Evolutionary conservation across 2,329 filamentous ascomycete species (phyloP), one percentile per base, ranked within the genome.

Genomic region (Endothia cerciana): DNA sequence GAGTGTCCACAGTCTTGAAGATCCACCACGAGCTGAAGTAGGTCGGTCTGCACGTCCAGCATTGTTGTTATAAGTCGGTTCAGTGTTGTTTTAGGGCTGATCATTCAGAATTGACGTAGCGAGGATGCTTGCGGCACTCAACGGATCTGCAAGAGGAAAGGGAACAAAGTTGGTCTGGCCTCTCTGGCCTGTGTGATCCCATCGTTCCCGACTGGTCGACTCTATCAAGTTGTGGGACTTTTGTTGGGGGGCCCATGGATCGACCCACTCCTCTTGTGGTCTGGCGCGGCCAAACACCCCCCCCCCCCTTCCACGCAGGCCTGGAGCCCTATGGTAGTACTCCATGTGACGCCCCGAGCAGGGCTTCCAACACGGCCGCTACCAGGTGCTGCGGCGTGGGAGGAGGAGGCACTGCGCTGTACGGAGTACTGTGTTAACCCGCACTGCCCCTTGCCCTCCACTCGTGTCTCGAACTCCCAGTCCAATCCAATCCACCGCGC

Each of bases 121-220:
- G 43, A 47, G 58, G 43, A 60, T 60, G 58, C 19, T 60, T 60
- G 58, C 58, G 58, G 58, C 58, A 60, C 41, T 49, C 4, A 43
- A 15, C 41, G n/a, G 41, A 60, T 53, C 60, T 65, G 64, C 60
- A 58, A 30, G 17, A 40, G 58, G 49, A 40, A 62, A 38, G n/a
- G 38, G 51, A 22, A 36, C 36, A 11, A 38, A 11, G n/a, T 19
- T 25, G 61, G 61, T n/a, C 51, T 58, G 51, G 38, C 47, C 47
- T n/a, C 30, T 64, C 22, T 59, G 57, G 28, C 30, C 28, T 58
- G 55, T 58, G 28, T 58, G 55, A 55, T 43, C 57, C 40, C 36
- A 22, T 45, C 28, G 38, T 43, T 59, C 57, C 57, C 57, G 57
- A 59, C 57, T 59, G 57, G 57, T 43, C 30, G 57, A 59, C 25